phyloP scores from a whole-genome alignment of 192 early-diverging fungal species.

The Coemansia asiatica region DNA sequence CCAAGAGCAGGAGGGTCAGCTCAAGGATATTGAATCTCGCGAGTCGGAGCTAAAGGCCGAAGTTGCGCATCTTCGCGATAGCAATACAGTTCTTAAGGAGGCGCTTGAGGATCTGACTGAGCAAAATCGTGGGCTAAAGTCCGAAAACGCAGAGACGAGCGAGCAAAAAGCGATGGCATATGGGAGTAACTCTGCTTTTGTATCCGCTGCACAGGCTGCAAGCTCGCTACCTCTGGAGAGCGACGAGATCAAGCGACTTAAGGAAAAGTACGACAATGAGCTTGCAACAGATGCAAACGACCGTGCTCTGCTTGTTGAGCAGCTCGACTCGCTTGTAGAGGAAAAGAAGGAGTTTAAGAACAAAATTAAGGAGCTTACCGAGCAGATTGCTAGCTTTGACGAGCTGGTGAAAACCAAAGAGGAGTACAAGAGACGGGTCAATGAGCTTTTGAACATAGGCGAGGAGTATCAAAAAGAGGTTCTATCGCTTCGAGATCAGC shows the following conservation, averaged over 20 bases:
- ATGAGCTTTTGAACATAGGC: neutral
- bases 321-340: neutral
- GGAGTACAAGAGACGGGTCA: slow-evolving; percentile 1
- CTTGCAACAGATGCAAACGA: neutral
- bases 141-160: slow-evolving; percentile 1
- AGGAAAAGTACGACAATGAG: neutral
- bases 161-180: neutral
- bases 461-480: neutral
- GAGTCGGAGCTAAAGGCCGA: slow-evolving; percentile 3
- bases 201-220: neutral
- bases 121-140: slow-evolving; percentile 31
- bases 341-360: neutral
- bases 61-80: slow-evolving; percentile 3
- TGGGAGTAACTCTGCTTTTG: neutral
- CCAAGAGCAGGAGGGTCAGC: neutral
- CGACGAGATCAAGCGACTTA: slow-evolving; percentile 17
- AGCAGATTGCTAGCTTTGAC: neutral
- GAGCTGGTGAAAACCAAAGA: neutral
- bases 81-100: slow-evolving; percentile 22
- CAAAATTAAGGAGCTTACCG: neutral
- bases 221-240: neutral
- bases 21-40: neutral
- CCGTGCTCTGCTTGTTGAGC: neutral
- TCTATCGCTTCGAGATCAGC: slow-evolving; percentile 10
- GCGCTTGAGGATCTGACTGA: slow-evolving; percentile 30